phyloP scores from a whole-genome alignment of 257 asterid species.

The Capsicum chinense region DNA sequence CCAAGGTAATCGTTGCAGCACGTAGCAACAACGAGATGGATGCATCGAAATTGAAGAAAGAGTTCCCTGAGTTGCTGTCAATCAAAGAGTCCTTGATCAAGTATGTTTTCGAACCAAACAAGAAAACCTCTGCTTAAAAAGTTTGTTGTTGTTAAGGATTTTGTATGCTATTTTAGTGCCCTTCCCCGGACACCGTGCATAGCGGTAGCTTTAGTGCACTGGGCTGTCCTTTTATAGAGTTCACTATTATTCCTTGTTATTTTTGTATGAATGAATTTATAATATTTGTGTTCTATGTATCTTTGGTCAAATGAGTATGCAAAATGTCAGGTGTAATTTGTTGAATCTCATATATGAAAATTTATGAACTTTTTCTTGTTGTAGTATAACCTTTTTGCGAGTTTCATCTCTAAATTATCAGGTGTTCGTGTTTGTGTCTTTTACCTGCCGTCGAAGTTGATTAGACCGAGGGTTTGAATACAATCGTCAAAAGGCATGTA shows the following conservation, averaged over 20 bases:
- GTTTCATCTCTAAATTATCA: not conserved
- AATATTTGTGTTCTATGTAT: conserved; percentile 9
- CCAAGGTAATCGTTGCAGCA: conserved; percentile 38
- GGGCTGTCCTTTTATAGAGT: not conserved
- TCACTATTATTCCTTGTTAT: conserved; percentile 8
- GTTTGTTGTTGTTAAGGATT: conserved; percentile 2
- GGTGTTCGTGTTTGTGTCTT: not conserved
- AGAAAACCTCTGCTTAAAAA: conserved; percentile 30
- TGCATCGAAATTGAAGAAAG: conserved; percentile 40
- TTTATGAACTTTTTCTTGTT: conserved; percentile 4
- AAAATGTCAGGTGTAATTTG: not conserved
- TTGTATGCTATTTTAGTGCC: not conserved
- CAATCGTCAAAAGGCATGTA: no score
- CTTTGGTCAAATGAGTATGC: not conserved
- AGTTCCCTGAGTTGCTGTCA: conserved; percentile 32
- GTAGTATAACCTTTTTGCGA: not conserved
- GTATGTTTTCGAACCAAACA: conserved; percentile 38
- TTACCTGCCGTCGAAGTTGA: not conserved
- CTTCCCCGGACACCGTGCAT: no score
- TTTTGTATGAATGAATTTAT: conserved; percentile 24
- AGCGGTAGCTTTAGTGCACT: no score
- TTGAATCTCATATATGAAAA: not conserved
- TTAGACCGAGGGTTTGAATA: no score
- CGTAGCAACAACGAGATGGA: conserved; percentile 40
- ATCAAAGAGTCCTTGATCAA: conserved; percentile 38